phyloP scores from a whole-genome alignment of 257 asterid species.

The Cynanchum wilfordii region DNA sequence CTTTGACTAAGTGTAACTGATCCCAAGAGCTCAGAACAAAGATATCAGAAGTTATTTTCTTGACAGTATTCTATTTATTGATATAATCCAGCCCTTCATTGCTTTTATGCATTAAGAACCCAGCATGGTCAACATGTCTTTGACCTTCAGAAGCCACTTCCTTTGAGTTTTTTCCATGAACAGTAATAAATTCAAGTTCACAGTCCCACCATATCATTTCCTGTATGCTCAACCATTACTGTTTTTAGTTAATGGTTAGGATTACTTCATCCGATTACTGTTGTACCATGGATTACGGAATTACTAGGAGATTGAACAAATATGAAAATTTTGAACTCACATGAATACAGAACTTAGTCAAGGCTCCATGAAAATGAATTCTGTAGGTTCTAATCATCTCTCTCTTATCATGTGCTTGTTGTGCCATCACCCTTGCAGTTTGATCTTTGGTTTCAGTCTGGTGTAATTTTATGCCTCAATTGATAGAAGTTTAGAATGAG shows the following conservation, averaged over 20 bases:
- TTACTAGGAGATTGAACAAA: neutral
- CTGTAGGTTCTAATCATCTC: neutral
- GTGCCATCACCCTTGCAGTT: neutral
- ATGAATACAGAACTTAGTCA: neutral
- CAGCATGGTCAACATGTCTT: neutral
- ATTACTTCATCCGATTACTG: neutral
- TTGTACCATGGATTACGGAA: neutral
- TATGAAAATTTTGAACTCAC: neutral
- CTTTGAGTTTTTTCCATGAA: neutral
- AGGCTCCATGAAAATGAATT: neutral
- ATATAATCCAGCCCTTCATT: neutral
- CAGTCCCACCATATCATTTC: neutral
- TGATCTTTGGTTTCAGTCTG: neutral
- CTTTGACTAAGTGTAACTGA: neutral
- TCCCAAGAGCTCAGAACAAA: no score
- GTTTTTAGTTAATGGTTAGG: neutral
- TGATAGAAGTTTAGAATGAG: neutral
- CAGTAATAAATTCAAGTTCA: neutral
- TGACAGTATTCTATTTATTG: neutral
- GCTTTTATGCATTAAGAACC: neutral
- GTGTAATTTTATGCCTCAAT: neutral
- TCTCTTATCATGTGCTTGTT: neutral
- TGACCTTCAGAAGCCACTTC: neutral
- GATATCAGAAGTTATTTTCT: no score
- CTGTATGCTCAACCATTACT: neutral